A percentile compares a stretch with the other conserved stretches of the same genome.
Evolutionary conservation across 2,329 filamentous ascomycete genomes (phyloP).

Genomic region (Alternaria sp.): DNA sequence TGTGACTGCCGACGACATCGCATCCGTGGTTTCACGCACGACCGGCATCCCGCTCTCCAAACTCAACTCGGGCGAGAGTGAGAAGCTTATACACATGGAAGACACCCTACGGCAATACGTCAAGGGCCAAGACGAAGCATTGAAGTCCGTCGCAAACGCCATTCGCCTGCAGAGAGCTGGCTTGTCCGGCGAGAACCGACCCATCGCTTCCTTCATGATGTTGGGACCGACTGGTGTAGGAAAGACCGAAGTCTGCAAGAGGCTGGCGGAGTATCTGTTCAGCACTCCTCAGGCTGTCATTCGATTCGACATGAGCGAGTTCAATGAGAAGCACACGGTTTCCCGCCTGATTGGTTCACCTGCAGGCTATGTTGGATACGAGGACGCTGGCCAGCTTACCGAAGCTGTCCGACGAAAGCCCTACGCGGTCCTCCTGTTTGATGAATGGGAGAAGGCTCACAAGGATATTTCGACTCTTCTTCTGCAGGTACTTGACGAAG

Average conservation of each 20-base stretch:
- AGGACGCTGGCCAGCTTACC: slow-evolving; percentile 94
- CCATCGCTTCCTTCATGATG: slow-evolving; percentile 96
- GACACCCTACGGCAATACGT: slow-evolving; percentile 83
- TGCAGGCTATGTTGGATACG: slow-evolving; percentile 94
- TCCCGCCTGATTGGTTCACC: slow-evolving; percentile 91
- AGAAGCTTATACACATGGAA: slow-evolving; percentile 96
- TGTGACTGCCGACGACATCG: slow-evolving; percentile 95
- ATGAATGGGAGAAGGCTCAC: slow-evolving; percentile 98
- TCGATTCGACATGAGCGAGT: slow-evolving; percentile 97
- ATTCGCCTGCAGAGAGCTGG: slow-evolving; percentile 94
- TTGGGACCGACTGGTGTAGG: slow-evolving; percentile 94
- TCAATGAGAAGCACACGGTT: slow-evolving; percentile 96
- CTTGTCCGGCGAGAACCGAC: slow-evolving; percentile 87
- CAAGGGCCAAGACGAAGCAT: slow-evolving; percentile 91
- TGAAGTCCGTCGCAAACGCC: slow-evolving; percentile 88
- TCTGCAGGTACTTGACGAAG: slow-evolving; percentile 93
- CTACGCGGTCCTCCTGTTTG: slow-evolving; percentile 92
- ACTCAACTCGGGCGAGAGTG: slow-evolving; percentile 89
- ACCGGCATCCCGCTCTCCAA: slow-evolving; percentile 94
- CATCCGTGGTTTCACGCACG: slow-evolving; percentile 84
- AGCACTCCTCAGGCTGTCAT: slow-evolving; percentile 90
- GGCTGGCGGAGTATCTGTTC: slow-evolving; percentile 91
- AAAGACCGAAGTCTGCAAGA: slow-evolving; percentile 97
- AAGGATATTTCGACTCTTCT: slow-evolving; percentile 91
- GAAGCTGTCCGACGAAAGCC: slow-evolving; percentile 95